A percentile compares a stretch with the other conserved stretches of the same genome.
Conservation (phyloP, 768 basidiomycete genomes). For the Kwoniella europaea region DNA sequence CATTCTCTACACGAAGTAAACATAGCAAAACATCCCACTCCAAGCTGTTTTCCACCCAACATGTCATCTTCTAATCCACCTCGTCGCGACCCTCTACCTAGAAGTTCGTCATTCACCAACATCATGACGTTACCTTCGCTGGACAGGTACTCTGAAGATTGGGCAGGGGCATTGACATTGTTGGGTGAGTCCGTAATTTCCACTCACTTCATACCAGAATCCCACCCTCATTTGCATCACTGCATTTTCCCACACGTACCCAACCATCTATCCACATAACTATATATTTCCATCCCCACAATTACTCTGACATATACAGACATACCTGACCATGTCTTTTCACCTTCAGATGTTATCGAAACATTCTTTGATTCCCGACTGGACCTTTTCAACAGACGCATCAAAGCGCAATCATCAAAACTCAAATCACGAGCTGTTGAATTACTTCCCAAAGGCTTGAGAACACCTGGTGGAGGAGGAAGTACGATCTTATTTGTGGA, state of each 20-base stretch:
- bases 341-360: constrained; percentile 78
- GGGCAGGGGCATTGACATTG: constrained; percentile 76
- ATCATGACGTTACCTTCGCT: constrained; percentile 27
- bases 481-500: constrained; percentile 29
- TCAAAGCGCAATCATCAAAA: constrained; percentile 83
- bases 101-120: constrained; percentile 30
- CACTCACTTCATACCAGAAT: background rate
- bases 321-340: background rate
- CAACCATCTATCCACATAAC: too few species aligned
- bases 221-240: too few species aligned
- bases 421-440: constrained; percentile 82
- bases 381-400: constrained; percentile 67
- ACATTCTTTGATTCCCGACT: constrained; percentile 86
- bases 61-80: constrained; percentile 3
- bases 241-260: too few species aligned
- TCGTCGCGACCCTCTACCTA: constrained; percentile 21
- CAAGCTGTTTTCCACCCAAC: too few species aligned
- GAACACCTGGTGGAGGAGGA: constrained; percentile 50
- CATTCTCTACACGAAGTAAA: too few species aligned
- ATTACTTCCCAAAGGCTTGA: constrained; percentile 67
- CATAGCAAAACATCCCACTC: too few species aligned
- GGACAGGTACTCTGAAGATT: constrained; percentile 63
- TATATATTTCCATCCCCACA: background rate
- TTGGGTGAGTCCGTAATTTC: constrained; percentile 65
- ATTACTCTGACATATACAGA: background rate